Conservation (phyloP, 768 basidiomycete genomes). For the Agaricus blazei region DNA sequence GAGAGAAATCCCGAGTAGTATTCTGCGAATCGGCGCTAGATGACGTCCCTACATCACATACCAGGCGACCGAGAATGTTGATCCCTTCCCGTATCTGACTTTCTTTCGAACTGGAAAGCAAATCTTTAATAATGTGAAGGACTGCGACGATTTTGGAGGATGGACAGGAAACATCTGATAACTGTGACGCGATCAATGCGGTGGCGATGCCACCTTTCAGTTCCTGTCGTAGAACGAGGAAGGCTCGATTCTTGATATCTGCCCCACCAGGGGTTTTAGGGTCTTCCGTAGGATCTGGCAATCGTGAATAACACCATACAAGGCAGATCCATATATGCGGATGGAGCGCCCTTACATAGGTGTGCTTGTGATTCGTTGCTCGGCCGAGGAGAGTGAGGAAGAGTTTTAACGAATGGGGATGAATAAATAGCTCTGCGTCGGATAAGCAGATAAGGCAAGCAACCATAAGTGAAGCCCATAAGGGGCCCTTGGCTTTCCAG, state of each 20-base stretch:
- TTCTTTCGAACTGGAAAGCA: constrained; percentile 8
- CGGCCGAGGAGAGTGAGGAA: constrained; percentile 29
- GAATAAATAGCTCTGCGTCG: constrained; percentile 38
- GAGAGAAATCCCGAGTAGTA: not conserved
- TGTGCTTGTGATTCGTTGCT: constrained; percentile 27
- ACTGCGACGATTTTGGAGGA: constrained; percentile 4
- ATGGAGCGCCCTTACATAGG: constrained; percentile 31
- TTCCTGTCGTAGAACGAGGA: constrained; percentile 42
- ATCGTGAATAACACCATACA: constrained; percentile 48
- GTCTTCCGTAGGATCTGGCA: constrained; percentile 20
- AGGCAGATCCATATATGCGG: constrained; percentile 48
- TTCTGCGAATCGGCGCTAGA: not conserved
- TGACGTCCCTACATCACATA: not conserved
- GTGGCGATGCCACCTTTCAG: constrained; percentile 38
- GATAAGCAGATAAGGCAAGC: constrained; percentile 45
- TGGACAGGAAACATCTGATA: constrained; percentile 15
- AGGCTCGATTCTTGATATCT: constrained; percentile 28
- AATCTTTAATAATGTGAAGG: constrained; percentile 9
- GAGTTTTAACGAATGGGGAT: constrained; percentile 30
- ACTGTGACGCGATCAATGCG: constrained; percentile 33
- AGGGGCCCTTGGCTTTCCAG: constrained; percentile 22
- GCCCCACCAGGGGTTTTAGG: constrained; percentile 11
- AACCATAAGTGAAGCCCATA: constrained; percentile 40
- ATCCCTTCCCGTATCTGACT: constrained; percentile 1
- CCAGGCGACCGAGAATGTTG: constrained; percentile 6